Percentiles rank a stretch among this genome's conserved stretches.
These are phyloP conservation scores for Penicillium simplicissimum DNA, from an alignment of 495 filamentous ascomycete genomes.

Conservation along the genomic window DNA sequence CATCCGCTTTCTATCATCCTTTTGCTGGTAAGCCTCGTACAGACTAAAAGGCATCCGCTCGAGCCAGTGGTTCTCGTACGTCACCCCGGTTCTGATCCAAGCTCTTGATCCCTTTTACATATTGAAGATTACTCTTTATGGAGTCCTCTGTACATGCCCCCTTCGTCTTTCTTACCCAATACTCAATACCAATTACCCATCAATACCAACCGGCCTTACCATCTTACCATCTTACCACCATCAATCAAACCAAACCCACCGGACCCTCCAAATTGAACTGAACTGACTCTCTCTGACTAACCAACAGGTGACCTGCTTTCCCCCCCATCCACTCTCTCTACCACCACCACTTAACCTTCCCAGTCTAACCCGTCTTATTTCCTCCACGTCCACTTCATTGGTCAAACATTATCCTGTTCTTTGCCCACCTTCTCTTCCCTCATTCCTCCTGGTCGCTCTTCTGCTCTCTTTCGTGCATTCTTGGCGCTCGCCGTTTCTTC, in stretches of 20 bases:
- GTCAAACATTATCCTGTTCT: constrained; percentile 4
- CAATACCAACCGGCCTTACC: background rate
- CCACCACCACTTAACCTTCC: constrained; percentile 6
- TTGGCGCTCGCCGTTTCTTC: constrained; percentile 32
- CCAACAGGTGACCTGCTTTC: background rate
- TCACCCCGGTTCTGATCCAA: constrained; percentile 9
- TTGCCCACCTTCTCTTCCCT: constrained; percentile 7
- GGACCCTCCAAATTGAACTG: background rate
- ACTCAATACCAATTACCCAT: background rate
- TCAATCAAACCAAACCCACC: background rate
- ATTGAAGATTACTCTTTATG: background rate
- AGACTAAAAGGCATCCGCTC: background rate
- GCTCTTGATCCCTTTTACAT: background rate
- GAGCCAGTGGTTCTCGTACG: constrained; percentile 8
- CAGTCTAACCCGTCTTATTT: constrained; percentile 6
- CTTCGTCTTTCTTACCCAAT: background rate
- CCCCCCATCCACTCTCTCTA: background rate
- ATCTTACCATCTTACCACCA: background rate
- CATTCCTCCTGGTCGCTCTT: constrained; percentile 1
- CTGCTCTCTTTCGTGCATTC: constrained; percentile 17
- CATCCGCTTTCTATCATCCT: background rate
- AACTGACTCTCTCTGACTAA: background rate
- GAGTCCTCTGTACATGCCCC: background rate
- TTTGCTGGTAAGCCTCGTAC: constrained; percentile 4
- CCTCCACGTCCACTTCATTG: constrained; percentile 10